phyloP scores from a whole-genome alignment of 164 flowering plant species.

The Vitis labrusca region DNA sequence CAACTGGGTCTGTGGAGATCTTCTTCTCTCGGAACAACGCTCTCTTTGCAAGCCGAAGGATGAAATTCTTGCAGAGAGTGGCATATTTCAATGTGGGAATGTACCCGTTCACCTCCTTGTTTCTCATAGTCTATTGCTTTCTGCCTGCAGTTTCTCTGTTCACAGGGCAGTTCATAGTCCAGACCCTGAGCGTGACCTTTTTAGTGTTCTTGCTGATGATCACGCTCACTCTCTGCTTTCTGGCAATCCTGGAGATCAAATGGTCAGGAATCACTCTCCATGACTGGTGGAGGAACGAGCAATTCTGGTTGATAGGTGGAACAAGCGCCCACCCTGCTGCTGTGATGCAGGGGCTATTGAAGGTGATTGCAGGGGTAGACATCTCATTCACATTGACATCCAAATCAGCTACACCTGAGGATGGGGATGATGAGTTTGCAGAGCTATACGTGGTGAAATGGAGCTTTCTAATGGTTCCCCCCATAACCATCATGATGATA shows the following conservation, averaged over 20 bases:
- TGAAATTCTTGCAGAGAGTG: constrained; percentile 84
- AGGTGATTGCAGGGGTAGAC: constrained; percentile 87
- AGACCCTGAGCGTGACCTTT: constrained; percentile 63
- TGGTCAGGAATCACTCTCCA: constrained; percentile 91
- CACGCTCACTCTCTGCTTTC: constrained; percentile 70
- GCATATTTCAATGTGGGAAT: constrained; percentile 87
- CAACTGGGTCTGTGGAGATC: constrained; percentile 95
- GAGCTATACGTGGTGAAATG: constrained; percentile 78
- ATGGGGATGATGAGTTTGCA: constrained; percentile 81
- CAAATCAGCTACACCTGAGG: constrained; percentile 70
- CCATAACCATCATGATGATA: constrained; percentile 79
- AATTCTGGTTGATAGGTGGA: constrained; percentile 95
- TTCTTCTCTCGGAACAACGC: constrained; percentile 94
- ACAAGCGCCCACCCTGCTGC: constrained; percentile 96
- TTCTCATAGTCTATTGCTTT: constrained; percentile 75
- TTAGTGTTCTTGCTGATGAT: constrained; percentile 58
- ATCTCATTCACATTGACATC: constrained; percentile 91
- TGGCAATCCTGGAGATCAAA: constrained; percentile 75
- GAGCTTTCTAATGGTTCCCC: constrained; percentile 83
- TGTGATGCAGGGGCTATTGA: constrained; percentile 78
- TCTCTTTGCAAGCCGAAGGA: constrained; percentile 56
- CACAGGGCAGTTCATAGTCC: constrained; percentile 88
- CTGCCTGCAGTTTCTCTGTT: constrained; percentile 87
- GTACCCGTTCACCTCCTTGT: constrained; percentile 89
- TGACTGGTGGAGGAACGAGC: constrained; percentile 98